Base-by-base conservation (phyloP, 345 rosid species). In the Salix dunnii region DNA sequence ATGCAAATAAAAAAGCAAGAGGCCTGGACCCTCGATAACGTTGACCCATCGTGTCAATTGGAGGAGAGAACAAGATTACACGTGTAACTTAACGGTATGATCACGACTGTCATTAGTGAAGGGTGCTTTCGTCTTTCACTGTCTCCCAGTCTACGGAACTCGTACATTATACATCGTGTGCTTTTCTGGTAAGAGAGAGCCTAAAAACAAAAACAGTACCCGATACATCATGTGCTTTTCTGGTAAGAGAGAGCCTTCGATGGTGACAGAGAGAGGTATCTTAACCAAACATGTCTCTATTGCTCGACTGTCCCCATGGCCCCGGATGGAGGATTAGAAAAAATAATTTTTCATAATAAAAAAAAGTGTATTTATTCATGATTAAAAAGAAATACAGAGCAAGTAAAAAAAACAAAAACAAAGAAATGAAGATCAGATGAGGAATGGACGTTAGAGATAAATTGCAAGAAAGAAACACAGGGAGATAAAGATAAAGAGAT, bases 391-490 rank as follows among this genome's bases (percentile, higher is more conserved):
- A 58, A 58, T 8, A 55, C 10, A 9, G 63, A n/a, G n/a, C 14
- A 55, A 10, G 17, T 67, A 3, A 18, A 38, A 11, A 38, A 20
- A 30, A 30, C 0, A 11, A 43, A 36, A 68, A 43, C 25, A 68
- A 7, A 28, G 23, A 76, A 76, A 58, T 67, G 63, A 60, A 67
- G 70, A 62, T 48, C 43, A 76, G 82, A 76, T 82, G 78, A 73
- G 69, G 78, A 70, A 76, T 35, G 83, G 81, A 73, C 82, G 80
- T 78, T 65, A 42, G 75, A 77, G 74, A 83, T 80, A 36, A 67
- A 31, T 36, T 49, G 46, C 48, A 65, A 12, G 61, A n/a, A 11
- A 7, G 3, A 40, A 25, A 64, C 18, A 36, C 20, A 25, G 1
- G 7, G 35, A 38, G 21, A 58, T 14, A 58, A 3, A 42, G 71